phyloP scores from a whole-genome alignment of 164 flowering plant species.

The Malania oleifera region DNA sequence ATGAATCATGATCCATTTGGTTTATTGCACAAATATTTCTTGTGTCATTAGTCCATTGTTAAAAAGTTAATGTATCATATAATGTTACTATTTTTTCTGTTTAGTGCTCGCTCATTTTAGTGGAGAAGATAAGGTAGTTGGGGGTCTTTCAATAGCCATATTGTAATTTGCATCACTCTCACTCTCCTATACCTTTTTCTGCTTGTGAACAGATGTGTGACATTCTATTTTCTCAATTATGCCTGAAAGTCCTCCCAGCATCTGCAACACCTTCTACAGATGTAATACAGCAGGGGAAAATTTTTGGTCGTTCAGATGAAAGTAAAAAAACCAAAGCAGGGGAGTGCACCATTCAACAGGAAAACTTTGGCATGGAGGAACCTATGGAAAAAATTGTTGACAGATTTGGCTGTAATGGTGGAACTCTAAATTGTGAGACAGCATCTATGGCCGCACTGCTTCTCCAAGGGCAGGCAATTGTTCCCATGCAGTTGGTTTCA shows the following conservation, averaged over 20 bases:
- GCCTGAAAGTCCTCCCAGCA: slow-evolving; percentile 62
- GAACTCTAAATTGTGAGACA: slow-evolving; percentile 38
- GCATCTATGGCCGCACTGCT: slow-evolving; percentile 91
- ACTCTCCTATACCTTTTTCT: neutral
- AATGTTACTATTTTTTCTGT: too few relatives aligned
- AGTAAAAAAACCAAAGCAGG: slow-evolving; percentile 26
- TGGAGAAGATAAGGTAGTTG: too few relatives aligned
- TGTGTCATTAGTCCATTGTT: too few relatives aligned
- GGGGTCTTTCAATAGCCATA: too few relatives aligned
- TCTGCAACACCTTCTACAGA: slow-evolving; percentile 34
- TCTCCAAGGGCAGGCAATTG: slow-evolving; percentile 78
- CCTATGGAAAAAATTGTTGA: slow-evolving; percentile 28
- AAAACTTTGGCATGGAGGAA: slow-evolving; percentile 26
- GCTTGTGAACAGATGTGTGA: slow-evolving; percentile 79
- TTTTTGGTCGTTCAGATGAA: slow-evolving; percentile 20
- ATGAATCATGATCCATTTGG: too few relatives aligned
- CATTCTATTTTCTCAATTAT: slow-evolving; percentile 87
- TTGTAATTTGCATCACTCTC: neutral
- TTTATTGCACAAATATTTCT: too few relatives aligned
- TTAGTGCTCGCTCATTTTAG: too few relatives aligned
- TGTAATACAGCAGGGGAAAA: slow-evolving; percentile 25
- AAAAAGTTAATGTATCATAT: too few relatives aligned
- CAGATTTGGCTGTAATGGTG: slow-evolving; percentile 18
- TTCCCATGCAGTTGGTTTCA: slow-evolving; percentile 89
- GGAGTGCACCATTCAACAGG: slow-evolving; percentile 25